These are phyloP conservation scores for Plantago elongata DNA, from an alignment of 257 asterid genomes.

Conservation along the genomic window DNA sequence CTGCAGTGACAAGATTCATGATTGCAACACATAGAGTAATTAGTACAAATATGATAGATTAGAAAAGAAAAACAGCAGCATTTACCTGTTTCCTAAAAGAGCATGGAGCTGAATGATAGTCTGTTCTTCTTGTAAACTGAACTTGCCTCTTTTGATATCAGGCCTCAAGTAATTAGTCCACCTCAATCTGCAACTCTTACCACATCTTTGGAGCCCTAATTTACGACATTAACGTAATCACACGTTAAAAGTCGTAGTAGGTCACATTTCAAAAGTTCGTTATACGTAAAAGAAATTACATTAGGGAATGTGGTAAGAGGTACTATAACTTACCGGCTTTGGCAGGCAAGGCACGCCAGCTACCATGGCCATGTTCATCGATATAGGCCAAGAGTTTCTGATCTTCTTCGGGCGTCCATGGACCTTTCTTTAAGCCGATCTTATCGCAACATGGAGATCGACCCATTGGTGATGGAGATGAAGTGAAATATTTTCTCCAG, in stretches of 20 bases:
- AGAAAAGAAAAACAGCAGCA: too few species aligned
- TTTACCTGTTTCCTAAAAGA: slow-evolving; percentile 80
- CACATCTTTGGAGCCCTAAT: slow-evolving; percentile 78
- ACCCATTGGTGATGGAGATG: slow-evolving; percentile 41
- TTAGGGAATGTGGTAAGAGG: neutral
- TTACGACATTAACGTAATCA: too few species aligned
- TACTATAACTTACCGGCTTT: slow-evolving; percentile 60
- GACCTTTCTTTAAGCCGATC: slow-evolving; percentile 82
- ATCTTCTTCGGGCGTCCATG: slow-evolving; percentile 96
- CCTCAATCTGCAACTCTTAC: slow-evolving; percentile 84
- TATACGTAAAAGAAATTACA: neutral
- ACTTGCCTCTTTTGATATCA: slow-evolving; percentile 87
- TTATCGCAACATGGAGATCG: slow-evolving; percentile 91
- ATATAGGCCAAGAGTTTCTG: slow-evolving; percentile 77
- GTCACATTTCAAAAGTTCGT: too few species aligned
- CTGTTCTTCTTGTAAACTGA: slow-evolving; percentile 85
- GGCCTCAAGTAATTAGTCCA: slow-evolving; percentile 90
- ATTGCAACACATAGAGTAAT: too few species aligned
- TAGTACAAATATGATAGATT: too few species aligned
- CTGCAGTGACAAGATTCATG: too few species aligned
- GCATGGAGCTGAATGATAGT: slow-evolving; percentile 97
- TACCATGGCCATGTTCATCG: slow-evolving; percentile 85
- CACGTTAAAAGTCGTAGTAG: too few species aligned
- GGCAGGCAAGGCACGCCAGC: slow-evolving; percentile 89
- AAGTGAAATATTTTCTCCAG: neutral